phyloP scores from a whole-genome alignment of 2,329 filamentous ascomycete species.

The Biscogniauxia marginata region DNA sequence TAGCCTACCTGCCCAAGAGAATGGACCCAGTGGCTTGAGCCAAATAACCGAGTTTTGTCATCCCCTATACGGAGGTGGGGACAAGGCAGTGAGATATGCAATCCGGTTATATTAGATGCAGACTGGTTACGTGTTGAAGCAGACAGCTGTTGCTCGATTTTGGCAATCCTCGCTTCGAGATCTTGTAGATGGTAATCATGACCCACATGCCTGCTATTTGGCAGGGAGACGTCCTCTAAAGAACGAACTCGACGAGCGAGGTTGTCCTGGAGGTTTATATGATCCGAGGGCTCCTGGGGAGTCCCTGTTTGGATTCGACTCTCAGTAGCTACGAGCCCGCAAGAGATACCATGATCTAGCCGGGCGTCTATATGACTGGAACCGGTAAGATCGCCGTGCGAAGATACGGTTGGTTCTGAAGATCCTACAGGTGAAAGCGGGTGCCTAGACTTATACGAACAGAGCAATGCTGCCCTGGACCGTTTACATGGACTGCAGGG shows the following conservation, averaged over 20 bases:
- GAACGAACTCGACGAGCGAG: neutral
- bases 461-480: slow-evolving; percentile 15
- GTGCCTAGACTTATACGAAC: slow-evolving; percentile 12
- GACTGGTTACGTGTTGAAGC: neutral
- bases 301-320: too few species aligned
- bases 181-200: neutral
- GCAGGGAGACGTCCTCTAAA: neutral
- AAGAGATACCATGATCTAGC: too few species aligned
- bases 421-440: neutral
- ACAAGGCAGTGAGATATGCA: slow-evolving; percentile 13
- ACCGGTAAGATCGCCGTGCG: neutral
- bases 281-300: too few species aligned
- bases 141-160: slow-evolving; percentile 12
- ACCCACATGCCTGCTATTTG: too few species aligned
- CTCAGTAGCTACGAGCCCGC: too few species aligned
- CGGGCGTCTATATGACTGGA: neutral
- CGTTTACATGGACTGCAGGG: slow-evolving; percentile 17
- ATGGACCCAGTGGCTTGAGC: slow-evolving; percentile 23
- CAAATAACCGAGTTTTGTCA: slow-evolving; percentile 23
- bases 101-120: slow-evolving; percentile 1
- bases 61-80: slow-evolving; percentile 18
- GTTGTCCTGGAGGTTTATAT: neutral
- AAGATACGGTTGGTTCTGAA: neutral
- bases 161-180: slow-evolving; percentile 11
- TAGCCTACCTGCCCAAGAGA: slow-evolving; percentile 17